Base-by-base conservation (phyloP, 2,329 filamentous ascomycete genomes). In the Chaetothyriales sp. region DNA sequence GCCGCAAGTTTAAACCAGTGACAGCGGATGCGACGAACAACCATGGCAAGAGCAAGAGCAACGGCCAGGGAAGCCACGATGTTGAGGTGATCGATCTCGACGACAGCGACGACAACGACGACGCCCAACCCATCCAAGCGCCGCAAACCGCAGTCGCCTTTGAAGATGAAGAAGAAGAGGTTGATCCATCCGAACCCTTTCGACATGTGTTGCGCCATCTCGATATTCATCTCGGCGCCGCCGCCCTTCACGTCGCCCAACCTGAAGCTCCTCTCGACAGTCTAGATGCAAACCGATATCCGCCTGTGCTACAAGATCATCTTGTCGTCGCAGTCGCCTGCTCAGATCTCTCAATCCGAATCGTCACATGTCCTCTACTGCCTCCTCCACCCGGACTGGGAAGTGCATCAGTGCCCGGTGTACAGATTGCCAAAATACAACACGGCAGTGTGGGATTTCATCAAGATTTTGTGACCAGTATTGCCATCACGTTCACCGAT, bases 11-110 rank as follows among this genome's bases (percentile, higher is more conserved):
- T 50, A 71, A 72, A 32, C 52, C 57, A 22, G 51, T 59, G 39
- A 61, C 65, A 54, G 51, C 61, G 36, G 46, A 57, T 3, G 52
- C n/a, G 59, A 59, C 63, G 20, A 68, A 67, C 52, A 61, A 66
- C 56, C 72, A 73, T 55, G 70, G 68, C 44, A 64, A 59, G 19
- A 54, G 47, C 51, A 66, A 56, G 58, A 59, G 26, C 53, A 39
- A 15, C 32, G 55, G 58, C 53, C 28, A 49, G 10, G 61, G 51
- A 45, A 57, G 59, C 32, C 61, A 64, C 46, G 71, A 78, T 57
- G 64, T 67, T 12, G 76, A 78, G 67, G 71, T 78, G 45, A 71
- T 77, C 53, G 74, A 78, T 59, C 75, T 73, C 2, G 74, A 76
- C 55, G 75, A 79, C 42, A 76, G 78, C 46, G 71, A 71, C 43